phyloP scores from a whole-genome alignment of 2,329 filamentous ascomycete genomes.

The Magnaporthiopsis poae region DNA sequence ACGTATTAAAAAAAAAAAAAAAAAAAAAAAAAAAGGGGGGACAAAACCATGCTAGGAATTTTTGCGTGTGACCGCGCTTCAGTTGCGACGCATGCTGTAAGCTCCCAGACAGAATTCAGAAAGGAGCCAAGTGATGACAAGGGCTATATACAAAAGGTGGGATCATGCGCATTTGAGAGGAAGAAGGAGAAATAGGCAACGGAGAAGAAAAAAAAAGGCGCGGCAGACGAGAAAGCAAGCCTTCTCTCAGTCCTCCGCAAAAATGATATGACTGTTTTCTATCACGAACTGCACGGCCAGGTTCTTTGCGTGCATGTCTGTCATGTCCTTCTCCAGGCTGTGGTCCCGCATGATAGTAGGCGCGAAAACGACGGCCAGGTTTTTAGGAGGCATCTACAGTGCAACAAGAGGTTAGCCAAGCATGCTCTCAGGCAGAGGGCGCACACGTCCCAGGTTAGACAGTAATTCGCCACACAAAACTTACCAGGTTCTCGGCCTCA shows the following conservation, averaged over 20 bases:
- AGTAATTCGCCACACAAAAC: constrained; percentile 21
- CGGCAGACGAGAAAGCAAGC: not conserved
- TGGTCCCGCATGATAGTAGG: constrained; percentile 92
- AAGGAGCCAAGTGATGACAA: not conserved
- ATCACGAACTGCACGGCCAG: constrained; percentile 85
- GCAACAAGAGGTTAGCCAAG: constrained; percentile 14
- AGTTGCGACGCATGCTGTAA: too few relatives aligned
- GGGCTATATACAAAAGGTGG: not conserved
- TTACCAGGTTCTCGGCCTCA: constrained; percentile 73
- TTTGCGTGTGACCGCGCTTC: too few relatives aligned
- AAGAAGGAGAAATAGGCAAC: not conserved
- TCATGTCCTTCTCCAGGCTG: constrained; percentile 87
- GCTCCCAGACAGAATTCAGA: too few relatives aligned
- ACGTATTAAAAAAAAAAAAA: constrained; percentile 11
- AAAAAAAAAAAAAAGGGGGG: constrained; percentile 9
- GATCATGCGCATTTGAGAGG: not conserved
- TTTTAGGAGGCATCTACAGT: constrained; percentile 81
- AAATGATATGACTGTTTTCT: constrained; percentile 78
- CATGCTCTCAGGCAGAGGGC: not conserved
- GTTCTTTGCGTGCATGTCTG: constrained; percentile 83
- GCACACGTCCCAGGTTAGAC: not conserved
- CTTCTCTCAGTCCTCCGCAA: constrained; percentile 37
- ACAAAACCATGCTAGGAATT: constrained; percentile 7
- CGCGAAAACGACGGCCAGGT: constrained; percentile 91
- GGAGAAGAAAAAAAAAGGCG: not conserved